Evolutionary conservation across 129 eudicot genomes (phyloP).

Genomic region (Pittosporum tobira): DNA sequence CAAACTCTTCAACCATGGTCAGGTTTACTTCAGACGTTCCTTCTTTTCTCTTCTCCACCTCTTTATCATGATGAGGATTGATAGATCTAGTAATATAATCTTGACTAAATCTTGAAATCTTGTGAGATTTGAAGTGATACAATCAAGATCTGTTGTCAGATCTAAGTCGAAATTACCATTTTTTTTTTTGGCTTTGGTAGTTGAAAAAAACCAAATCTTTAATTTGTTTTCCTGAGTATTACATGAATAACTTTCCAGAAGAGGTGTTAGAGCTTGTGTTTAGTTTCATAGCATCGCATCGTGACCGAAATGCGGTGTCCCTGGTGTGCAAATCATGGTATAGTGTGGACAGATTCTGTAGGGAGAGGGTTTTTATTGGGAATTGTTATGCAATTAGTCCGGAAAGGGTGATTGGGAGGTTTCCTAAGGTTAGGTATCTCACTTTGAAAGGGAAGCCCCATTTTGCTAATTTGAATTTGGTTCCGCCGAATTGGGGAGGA

Average conservation of each 20-base stretch:
- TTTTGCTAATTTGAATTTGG: slow-evolving; percentile 53
- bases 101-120: slow-evolving; percentile 17
- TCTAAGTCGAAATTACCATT: background rate
- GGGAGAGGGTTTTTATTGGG: slow-evolving; percentile 50
- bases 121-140: background rate
- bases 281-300: slow-evolving; percentile 41
- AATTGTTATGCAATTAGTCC: slow-evolving; percentile 69
- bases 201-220: background rate
- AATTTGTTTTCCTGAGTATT: slow-evolving; percentile 1
- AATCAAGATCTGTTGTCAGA: slow-evolving; percentile 8
- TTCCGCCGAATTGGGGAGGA: slow-evolving; percentile 55
- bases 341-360: slow-evolving; percentile 47
- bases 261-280: slow-evolving; percentile 62
- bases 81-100: too few relatives aligned
- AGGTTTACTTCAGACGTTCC: too few relatives aligned
- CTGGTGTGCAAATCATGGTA: slow-evolving; percentile 72
- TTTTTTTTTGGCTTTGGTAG: background rate
- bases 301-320: slow-evolving; percentile 66
- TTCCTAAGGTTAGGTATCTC: slow-evolving; percentile 61
- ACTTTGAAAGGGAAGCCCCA: slow-evolving; percentile 56
- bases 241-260: slow-evolving; percentile 59
- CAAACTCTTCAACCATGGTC: too few relatives aligned
- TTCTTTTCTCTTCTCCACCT: too few relatives aligned
- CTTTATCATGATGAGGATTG: too few relatives aligned
- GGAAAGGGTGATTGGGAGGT: slow-evolving; percentile 37